phyloP scores from a whole-genome alignment of 768 basidiomycete species.

The Strobilomyces echinocephalus region DNA sequence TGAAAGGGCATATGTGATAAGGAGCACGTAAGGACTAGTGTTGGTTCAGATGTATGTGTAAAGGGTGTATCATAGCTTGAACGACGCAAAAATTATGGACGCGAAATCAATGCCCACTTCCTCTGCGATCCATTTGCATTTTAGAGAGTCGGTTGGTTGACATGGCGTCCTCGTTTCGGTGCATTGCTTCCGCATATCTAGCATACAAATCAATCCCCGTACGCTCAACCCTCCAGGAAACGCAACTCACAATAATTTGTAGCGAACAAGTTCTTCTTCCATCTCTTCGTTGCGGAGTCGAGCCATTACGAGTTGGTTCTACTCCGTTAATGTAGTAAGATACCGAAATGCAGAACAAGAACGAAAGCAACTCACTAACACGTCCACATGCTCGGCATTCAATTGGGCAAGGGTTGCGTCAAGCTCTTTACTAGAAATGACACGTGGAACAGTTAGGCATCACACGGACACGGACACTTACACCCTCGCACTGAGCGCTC shows the following conservation, averaged over 20 bases:
- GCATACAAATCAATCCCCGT: not conserved
- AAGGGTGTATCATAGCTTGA: not conserved
- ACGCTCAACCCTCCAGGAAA: not conserved
- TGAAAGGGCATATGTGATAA: not conserved
- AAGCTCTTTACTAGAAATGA: constrained; percentile 60
- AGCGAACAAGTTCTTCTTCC: constrained; percentile 89
- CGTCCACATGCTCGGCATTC: constrained; percentile 76
- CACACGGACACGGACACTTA: constrained; percentile 36
- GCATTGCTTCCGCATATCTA: constrained; percentile 71
- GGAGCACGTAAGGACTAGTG: not conserved
- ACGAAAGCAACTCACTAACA: constrained; percentile 44
- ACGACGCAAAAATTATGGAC: not conserved
- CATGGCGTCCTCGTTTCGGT: constrained; percentile 66
- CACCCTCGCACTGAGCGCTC: constrained; percentile 74
- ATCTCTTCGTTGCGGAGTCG: constrained; percentile 88
- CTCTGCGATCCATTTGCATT: constrained; percentile 11
- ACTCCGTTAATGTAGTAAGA: constrained; percentile 19
- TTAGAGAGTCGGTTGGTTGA: constrained; percentile 59
- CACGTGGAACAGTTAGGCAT: constrained; percentile 1
- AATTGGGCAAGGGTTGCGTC: constrained; percentile 76
- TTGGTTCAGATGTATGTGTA: constrained; percentile 14
- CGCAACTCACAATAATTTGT: constrained; percentile 70
- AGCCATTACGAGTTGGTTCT: constrained; percentile 90
- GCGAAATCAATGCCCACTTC: constrained; percentile 15
- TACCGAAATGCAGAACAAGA: constrained; percentile 10